These are phyloP conservation scores for Podila clonocystis DNA, from an alignment of 192 early-diverging fungal genomes.

Conservation along the genomic window DNA sequence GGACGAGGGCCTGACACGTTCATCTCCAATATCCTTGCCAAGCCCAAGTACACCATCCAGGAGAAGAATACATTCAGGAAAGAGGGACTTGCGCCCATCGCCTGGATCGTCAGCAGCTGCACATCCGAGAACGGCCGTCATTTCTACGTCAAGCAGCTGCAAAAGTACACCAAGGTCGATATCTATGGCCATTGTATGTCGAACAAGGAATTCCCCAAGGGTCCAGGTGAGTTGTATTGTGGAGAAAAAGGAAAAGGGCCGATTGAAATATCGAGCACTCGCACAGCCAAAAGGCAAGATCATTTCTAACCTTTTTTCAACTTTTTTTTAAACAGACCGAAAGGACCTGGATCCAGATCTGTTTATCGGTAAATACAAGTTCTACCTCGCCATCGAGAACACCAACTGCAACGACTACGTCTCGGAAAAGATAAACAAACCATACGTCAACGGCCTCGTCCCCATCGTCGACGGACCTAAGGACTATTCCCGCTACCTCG, in stretches of 20 bases:
- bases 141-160: conserved; percentile 40
- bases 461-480: conserved; percentile 45
- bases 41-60: conserved; percentile 8
- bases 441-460: conserved; percentile 22
- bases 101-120: conserved; percentile 45
- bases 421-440: conserved; percentile 29
- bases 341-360: background rate
- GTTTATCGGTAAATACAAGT: conserved; percentile 22
- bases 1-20: conserved; percentile 8
- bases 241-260: too few species aligned
- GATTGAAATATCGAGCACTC: too few species aligned
- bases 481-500: conserved; percentile 38
- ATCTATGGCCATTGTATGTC: conserved; percentile 43
- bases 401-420: conserved; percentile 50
- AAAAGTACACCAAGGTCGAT: conserved; percentile 36
- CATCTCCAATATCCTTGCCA: conserved; percentile 1
- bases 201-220: conserved; percentile 23
- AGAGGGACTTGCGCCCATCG: conserved; percentile 28
- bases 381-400: conserved; percentile 48
- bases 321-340: background rate
- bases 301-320: background rate
- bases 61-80: conserved; percentile 16
- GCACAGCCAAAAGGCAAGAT: background rate
- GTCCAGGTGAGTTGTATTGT: conserved; percentile 4
- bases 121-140: conserved; percentile 22